Conservation (phyloP, 768 basidiomycete species). For the Chalciporus piperatus region DNA sequence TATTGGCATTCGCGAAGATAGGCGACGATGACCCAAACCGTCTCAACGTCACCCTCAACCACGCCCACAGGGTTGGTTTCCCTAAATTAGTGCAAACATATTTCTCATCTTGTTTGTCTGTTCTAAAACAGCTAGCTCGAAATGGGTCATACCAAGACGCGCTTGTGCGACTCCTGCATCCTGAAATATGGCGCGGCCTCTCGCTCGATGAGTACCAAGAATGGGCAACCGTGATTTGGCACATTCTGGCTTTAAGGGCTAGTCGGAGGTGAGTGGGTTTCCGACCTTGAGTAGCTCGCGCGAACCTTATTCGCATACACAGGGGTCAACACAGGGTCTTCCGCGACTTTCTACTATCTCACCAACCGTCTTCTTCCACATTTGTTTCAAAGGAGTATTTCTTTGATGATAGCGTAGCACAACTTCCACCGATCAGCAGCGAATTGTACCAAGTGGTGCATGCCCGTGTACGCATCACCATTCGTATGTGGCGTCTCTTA, state of each 20-base stretch:
- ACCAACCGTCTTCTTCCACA: constrained; percentile 50
- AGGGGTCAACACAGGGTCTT: constrained; percentile 65
- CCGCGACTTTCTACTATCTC: constrained; percentile 61
- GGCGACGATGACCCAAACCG: constrained; percentile 61
- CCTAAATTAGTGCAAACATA: not conserved
- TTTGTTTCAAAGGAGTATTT: constrained; percentile 58
- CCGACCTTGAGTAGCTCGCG: constrained; percentile 1
- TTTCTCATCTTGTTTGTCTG: constrained; percentile 7
- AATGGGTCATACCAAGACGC: constrained; percentile 66
- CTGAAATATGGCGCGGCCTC: constrained; percentile 67
- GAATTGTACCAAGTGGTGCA: constrained; percentile 43
- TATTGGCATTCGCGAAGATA: constrained; percentile 60
- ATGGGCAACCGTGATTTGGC: constrained; percentile 80
- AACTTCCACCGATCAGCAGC: constrained; percentile 38
- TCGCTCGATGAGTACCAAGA: constrained; percentile 59
- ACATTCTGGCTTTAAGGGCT: constrained; percentile 64
- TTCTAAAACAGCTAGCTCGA: constrained; percentile 53
- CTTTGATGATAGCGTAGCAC: constrained; percentile 36
- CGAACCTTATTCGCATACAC: constrained; percentile 6
- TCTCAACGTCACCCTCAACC: constrained; percentile 59
- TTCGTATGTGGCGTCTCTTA: constrained; percentile 7
- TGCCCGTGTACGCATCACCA: constrained; percentile 34
- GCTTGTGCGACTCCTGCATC: constrained; percentile 61
- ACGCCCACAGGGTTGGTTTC: constrained; percentile 59
- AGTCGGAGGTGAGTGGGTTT: constrained; percentile 57